A percentile compares a stretch with the other conserved stretches of the same genome.
These are phyloP conservation scores for Xylaria hypoxylon DNA, from an alignment of 2,329 filamentous ascomycete genomes.

Conservation along the genomic window DNA sequence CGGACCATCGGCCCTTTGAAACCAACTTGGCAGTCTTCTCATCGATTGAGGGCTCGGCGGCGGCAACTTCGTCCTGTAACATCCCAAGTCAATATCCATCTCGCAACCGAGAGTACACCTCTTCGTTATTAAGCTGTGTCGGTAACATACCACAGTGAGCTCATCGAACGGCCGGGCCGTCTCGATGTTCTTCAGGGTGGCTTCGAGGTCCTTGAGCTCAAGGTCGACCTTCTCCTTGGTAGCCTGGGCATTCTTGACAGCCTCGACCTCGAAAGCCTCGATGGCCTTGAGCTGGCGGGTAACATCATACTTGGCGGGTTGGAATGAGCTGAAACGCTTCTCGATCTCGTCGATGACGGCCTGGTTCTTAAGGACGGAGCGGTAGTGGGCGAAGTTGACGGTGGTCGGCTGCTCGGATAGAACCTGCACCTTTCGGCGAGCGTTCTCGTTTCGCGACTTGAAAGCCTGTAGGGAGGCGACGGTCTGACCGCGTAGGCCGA, in stretches of 20 bases:
- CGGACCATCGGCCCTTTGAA: conserved; percentile 97
- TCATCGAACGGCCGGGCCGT: conserved; percentile 95
- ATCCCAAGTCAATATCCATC: conserved; percentile 37
- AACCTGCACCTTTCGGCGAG: conserved; percentile 88
- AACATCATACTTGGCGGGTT: conserved; percentile 93
- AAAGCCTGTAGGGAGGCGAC: conserved; percentile 91
- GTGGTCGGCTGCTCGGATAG: conserved; percentile 86
- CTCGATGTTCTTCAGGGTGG: conserved; percentile 98
- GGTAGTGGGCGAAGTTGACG: conserved; percentile 96
- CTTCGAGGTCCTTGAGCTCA: conserved; percentile 92
- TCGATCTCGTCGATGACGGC: conserved; percentile 96
- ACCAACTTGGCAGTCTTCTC: conserved; percentile 95
- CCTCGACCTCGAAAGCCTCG: conserved; percentile 96
- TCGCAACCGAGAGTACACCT: neutral
- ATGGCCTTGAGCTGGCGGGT: conserved; percentile 96
- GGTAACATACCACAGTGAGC: conserved; percentile 88
- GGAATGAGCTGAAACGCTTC: conserved; percentile 91
- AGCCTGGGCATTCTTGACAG: conserved; percentile 94
- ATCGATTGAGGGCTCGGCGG: conserved; percentile 95
- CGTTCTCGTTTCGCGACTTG: conserved; percentile 99
- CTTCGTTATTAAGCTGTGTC: neutral
- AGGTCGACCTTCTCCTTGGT: conserved; percentile 97
- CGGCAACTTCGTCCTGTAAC: conserved; percentile 87
- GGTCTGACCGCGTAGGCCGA: conserved; percentile 96
- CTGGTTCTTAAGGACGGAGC: conserved; percentile 92